These are phyloP conservation scores for Taxawa tesnikishii DNA, from an alignment of 2,329 filamentous ascomycete species.

Conservation along the genomic window DNA sequence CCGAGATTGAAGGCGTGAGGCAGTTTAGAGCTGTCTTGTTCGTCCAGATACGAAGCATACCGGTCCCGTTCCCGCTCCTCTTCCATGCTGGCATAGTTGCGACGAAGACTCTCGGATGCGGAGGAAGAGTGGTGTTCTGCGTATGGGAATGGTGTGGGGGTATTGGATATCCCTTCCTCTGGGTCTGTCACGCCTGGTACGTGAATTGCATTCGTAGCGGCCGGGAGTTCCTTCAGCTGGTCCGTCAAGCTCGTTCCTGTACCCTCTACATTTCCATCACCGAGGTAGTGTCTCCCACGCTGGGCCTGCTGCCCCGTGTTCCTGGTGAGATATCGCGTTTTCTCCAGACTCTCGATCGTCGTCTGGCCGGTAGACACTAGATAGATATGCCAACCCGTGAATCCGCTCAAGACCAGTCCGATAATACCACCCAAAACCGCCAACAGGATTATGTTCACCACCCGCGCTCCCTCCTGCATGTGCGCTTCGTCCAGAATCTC, in stretches of 20 bases:
- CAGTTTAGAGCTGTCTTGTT: slow-evolving; percentile 74
- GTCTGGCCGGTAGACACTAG: slow-evolving; percentile 71
- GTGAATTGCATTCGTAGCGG: slow-evolving; percentile 71
- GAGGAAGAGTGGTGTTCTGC: slow-evolving; percentile 26
- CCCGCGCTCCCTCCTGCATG: slow-evolving; percentile 62
- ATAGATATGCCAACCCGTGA: slow-evolving; percentile 84
- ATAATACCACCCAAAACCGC: slow-evolving; percentile 84
- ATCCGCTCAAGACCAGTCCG: slow-evolving; percentile 74
- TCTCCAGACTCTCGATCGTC: slow-evolving; percentile 92
- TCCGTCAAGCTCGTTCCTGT: slow-evolving; percentile 38
- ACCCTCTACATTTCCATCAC: slow-evolving; percentile 9
- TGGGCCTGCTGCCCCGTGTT: slow-evolving; percentile 53
- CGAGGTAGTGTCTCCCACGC: slow-evolving; percentile 7
- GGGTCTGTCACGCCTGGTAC: slow-evolving; percentile 68
- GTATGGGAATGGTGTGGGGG: slow-evolving; percentile 14
- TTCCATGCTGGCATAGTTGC: slow-evolving; percentile 45
- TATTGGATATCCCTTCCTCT: slow-evolving; percentile 52
- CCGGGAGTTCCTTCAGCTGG: slow-evolving; percentile 63
- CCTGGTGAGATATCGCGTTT: slow-evolving; percentile 79
- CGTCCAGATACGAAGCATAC: slow-evolving; percentile 75
- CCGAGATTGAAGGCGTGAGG: slow-evolving; percentile 92
- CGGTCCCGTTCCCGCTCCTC: slow-evolving; percentile 51
- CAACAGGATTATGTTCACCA: slow-evolving; percentile 83
- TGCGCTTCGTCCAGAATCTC: slow-evolving; percentile 62
- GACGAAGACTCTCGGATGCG: slow-evolving; percentile 29